phyloP scores from a whole-genome alignment of 2,329 filamentous ascomycete species.

The Alternaria brassicicola region DNA sequence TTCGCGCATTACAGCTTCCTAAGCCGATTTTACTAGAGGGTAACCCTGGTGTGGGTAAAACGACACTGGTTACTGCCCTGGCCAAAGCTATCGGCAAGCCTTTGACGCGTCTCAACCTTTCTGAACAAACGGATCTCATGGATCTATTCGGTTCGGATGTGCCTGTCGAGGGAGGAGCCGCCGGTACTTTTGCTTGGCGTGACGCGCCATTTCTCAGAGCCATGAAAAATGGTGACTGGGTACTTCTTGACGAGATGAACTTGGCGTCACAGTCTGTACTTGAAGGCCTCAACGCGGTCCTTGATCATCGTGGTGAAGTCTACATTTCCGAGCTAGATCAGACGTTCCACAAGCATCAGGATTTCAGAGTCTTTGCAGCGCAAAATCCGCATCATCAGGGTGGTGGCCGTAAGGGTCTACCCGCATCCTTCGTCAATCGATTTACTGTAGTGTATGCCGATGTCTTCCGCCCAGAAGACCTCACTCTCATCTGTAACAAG shows the following conservation, averaged over 20 bases:
- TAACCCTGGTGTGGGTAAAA: conserved; percentile 98
- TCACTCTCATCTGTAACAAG: conserved; percentile 79
- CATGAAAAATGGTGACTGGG: conserved; percentile 97
- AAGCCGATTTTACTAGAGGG: conserved; percentile 96
- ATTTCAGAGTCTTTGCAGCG: conserved; percentile 94
- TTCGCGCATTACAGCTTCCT: conserved; percentile 83
- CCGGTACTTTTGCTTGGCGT: conserved; percentile 91
- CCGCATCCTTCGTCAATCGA: conserved; percentile 94
- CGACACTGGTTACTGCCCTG: conserved; percentile 85
- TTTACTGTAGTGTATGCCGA: conserved; percentile 99
- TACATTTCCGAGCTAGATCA: conserved; percentile 96
- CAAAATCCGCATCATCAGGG: conserved; percentile 98
- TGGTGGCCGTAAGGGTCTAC: conserved; percentile 90
- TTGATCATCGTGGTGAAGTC: conserved; percentile 94
- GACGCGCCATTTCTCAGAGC: conserved; percentile 94
- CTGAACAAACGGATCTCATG: conserved; percentile 96
- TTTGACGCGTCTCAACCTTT: conserved; percentile 92
- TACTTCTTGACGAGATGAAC: conserved; percentile 98
- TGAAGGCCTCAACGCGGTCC: conserved; percentile 93
- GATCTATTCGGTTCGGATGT: conserved; percentile 97
- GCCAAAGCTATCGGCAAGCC: conserved; percentile 79
- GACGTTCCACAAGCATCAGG: conserved; percentile 84
- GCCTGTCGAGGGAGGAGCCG: conserved; percentile 87
- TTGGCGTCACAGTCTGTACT: conserved; percentile 94
- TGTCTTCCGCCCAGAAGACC: conserved; percentile 79